Conservation (phyloP, 371 early-diverging fungal species). For the Polyrhizophydium stewartii region DNA sequence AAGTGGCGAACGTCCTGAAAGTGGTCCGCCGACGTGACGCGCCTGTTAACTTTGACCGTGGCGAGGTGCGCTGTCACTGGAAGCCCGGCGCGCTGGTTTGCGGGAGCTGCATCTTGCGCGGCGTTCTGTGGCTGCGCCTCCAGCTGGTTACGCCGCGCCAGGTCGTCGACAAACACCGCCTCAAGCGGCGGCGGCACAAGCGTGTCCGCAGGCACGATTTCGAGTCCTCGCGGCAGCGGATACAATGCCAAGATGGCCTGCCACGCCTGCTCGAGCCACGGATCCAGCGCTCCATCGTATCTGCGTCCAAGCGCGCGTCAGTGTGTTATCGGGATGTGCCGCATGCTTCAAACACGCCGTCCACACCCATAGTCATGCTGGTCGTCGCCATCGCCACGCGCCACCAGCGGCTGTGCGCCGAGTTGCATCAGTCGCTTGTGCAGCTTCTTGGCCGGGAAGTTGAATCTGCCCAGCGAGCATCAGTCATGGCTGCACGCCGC, state of each 20-base stretch:
- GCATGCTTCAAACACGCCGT: too few relatives aligned
- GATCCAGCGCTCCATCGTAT: conserved; percentile 78
- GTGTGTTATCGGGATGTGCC: neutral
- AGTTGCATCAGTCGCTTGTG: conserved; percentile 81
- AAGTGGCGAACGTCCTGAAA: conserved; percentile 90
- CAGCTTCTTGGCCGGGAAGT: conserved; percentile 93
- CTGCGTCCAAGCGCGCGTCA: too few relatives aligned
- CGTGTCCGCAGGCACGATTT: conserved; percentile 54
- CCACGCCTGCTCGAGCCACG: conserved; percentile 81
- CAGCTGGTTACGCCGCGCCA: conserved; percentile 4
- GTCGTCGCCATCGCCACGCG: conserved; percentile 91
- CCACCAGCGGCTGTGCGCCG: conserved; percentile 73
- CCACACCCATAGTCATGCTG: conserved; percentile 90
- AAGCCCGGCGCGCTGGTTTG: neutral
- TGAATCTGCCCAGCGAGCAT: conserved; percentile 61
- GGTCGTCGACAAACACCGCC: conserved; percentile 32
- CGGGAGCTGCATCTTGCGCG: neutral
- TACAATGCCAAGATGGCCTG: conserved; percentile 46
- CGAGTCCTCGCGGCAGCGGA: conserved; percentile 54
- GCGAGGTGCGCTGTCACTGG: conserved; percentile 6
- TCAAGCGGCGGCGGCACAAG: conserved; percentile 35
- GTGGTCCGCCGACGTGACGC: conserved; percentile 76
- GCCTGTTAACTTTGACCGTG: conserved; percentile 24
- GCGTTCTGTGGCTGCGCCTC: neutral
- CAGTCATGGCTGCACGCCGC: neutral